Base-by-base conservation (phyloP, 371 early-diverging fungal genomes). In the Lichtheimia ornata region DNA sequence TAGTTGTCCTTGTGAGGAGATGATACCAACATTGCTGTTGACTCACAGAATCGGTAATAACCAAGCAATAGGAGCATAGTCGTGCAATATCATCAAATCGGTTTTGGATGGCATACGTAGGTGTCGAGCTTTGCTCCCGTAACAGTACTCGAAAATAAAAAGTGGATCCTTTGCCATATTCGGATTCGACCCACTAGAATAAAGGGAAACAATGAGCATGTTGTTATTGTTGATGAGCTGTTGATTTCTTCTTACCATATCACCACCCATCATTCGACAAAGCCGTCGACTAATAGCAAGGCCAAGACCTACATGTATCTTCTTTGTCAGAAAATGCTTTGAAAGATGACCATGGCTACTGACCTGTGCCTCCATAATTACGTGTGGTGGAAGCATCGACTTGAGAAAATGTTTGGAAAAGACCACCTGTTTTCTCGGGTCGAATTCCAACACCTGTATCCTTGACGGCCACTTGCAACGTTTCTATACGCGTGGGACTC, bases 401-500 rank as follows among this genome's bases (percentile, higher is more conserved):
- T 59, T 87, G 88, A 1, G 81, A 73, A 60, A 87, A 89, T 14
- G 82, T 78, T 27, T 83, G 74, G 63, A 89, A 89, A 0, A 89
- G 73, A 43, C 73, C 73, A 51, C 66, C 69, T n/a, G 60, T 59
- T 51, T 84, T 81, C 15, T 80, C 73, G 17, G 68, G 58, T 0
- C 83, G 82, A 57, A 89, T 86, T 25, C 89, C 88, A 53, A 86
- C 83, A 45, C 89, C 89, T 1, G 88, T 83, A 63, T 89, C 89
- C 51, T 49, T 66, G n/a, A 89, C 85, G 5, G 75, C 63, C 61
- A 84, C 64, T 27, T 72, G 40, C 44, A 81, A 47, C 3, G 35
- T 14, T 14, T 53, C 53, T 11, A 17, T 51, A 11, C 41, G 35
- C 2, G 11, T 30, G 18, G 40, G n/a, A 4, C 35, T 30, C 9